Conservation (phyloP, 768 basidiomycete genomes). For the Amanita rimosa region DNA sequence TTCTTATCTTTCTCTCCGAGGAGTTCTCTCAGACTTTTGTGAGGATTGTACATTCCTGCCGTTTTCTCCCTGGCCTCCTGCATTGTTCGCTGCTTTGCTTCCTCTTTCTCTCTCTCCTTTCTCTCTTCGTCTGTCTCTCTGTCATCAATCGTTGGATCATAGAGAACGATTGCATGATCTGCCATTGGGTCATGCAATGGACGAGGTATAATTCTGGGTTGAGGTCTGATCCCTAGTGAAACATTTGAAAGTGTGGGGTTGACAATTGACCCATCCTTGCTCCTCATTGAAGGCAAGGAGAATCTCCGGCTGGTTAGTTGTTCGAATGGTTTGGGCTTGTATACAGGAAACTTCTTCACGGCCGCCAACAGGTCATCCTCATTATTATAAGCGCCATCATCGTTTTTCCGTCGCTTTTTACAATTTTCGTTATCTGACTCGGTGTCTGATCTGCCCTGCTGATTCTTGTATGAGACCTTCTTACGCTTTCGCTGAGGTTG, state of each 20-base stretch:
- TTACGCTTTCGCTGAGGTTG: constrained; percentile 78
- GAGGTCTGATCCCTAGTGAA: constrained; percentile 79
- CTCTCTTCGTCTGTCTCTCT: constrained; percentile 83
- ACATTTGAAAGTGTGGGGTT: constrained; percentile 46
- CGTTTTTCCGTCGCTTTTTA: constrained; percentile 54
- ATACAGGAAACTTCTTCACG: constrained; percentile 67
- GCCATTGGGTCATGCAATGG: constrained; percentile 97
- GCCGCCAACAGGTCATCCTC: constrained; percentile 53
- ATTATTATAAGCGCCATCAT: constrained; percentile 41
- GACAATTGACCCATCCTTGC: constrained; percentile 56
- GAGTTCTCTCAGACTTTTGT: constrained; percentile 78
- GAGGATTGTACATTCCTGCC: constrained; percentile 76
- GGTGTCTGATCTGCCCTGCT: constrained; percentile 42
- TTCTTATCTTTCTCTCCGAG: constrained; percentile 68
- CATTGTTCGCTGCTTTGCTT: constrained; percentile 49
- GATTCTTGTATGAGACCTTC: constrained; percentile 77
- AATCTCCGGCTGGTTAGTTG: constrained; percentile 50
- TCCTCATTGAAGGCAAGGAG: constrained; percentile 73
- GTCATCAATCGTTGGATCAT: constrained; percentile 93
- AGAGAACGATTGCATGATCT: constrained; percentile 94
- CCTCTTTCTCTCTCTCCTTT: constrained; percentile 62
- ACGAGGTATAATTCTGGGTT: constrained; percentile 70
- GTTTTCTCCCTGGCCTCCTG: constrained; percentile 60
- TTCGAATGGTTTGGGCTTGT: constrained; percentile 69
- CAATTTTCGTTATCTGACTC: constrained; percentile 50